These are phyloP conservation scores for Phlyctochytrium arcticum DNA, from an alignment of 192 early-diverging fungal species.

Conservation along the genomic window DNA sequence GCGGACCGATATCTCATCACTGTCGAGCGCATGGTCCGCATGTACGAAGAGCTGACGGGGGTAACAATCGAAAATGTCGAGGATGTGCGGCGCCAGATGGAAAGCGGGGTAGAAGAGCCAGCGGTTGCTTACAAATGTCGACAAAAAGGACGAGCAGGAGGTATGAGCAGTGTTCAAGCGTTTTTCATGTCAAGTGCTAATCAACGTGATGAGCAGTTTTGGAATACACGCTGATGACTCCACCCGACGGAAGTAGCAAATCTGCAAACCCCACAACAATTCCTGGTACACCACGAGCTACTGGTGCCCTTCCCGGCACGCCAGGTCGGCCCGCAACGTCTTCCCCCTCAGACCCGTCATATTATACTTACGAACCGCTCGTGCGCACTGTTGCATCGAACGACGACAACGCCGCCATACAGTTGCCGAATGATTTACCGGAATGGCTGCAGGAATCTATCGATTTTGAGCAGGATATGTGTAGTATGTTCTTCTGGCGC, in stretches of 20 bases:
- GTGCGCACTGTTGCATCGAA: no score
- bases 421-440: constrained; percentile 30
- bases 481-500: constrained; percentile 19
- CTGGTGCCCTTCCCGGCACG: neutral
- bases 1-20: constrained; percentile 28
- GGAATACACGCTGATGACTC: constrained; percentile 23
- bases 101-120: constrained; percentile 4
- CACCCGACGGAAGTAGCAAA: constrained; percentile 4
- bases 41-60: constrained; percentile 36
- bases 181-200: neutral
- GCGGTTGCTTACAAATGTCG: constrained; percentile 20
- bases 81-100: constrained; percentile 14
- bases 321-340: no score
- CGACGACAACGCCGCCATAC: neutral
- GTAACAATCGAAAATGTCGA: constrained; percentile 33
- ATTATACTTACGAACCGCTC: constrained; percentile 2
- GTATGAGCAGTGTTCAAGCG: neutral
- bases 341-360: neutral
- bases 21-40: constrained; percentile 35
- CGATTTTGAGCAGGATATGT: constrained; percentile 26
- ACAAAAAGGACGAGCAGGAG: constrained; percentile 26
- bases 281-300: constrained; percentile 4
- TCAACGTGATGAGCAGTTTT: constrained; percentile 8
- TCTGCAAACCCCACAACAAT: constrained; percentile 6
- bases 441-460: constrained; percentile 26